These are phyloP conservation scores for Cyamopsis tetragonoloba DNA, from an alignment of 306 rosid species.

Conservation along the genomic window DNA sequence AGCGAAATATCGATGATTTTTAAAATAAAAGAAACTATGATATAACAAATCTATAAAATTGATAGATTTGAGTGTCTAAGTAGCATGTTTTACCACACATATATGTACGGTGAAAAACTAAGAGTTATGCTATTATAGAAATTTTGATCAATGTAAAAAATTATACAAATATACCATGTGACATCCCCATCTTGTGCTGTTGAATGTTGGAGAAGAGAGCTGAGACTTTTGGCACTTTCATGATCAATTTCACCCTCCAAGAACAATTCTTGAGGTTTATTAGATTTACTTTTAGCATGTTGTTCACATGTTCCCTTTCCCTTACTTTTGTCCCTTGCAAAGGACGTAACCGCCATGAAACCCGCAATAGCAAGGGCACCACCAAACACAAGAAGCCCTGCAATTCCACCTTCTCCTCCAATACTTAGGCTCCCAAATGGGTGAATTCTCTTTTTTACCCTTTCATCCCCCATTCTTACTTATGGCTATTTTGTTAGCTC, in stretches of 20 bases:
- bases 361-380: slow-evolving; percentile 53
- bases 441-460: slow-evolving; percentile 17
- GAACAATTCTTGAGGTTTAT: neutral
- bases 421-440: slow-evolving; percentile 5
- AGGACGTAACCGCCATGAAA: slow-evolving; percentile 33
- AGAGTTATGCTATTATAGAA: no score
- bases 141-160: no score
- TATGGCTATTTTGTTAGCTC: neutral
- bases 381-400: slow-evolving; percentile 43
- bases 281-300: neutral
- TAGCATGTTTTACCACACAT: no score
- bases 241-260: slow-evolving; percentile 13
- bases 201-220: slow-evolving; percentile 18
- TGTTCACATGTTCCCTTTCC: neutral
- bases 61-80: no score
- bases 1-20: no score
- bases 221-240: neutral
- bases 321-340: slow-evolving; percentile 22
- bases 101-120: no score
- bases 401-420: slow-evolving; percentile 34
- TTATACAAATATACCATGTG: slow-evolving; percentile 29
- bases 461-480: slow-evolving; percentile 12
- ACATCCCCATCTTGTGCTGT: neutral
- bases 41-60: no score
- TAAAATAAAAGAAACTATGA: no score